Evolutionary conservation across 176 grass and related monocot genomes (phyloP).

Genomic region (Rhynchospora tenuis): DNA sequence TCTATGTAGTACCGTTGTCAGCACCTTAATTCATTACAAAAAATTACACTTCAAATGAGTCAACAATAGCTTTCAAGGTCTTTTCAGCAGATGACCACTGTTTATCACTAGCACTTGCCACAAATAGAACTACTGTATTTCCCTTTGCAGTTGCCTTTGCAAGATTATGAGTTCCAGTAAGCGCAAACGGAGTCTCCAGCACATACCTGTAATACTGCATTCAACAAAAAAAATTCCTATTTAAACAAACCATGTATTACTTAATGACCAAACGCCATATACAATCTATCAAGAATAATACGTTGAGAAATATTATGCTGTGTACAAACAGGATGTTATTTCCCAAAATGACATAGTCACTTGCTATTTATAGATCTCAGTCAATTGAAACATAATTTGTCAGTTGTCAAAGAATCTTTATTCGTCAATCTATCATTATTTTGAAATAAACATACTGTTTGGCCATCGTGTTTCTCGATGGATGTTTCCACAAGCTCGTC

Average conservation of each 20-base stretch:
- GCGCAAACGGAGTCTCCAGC: constrained; percentile 84
- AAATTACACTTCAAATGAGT: constrained; percentile 65
- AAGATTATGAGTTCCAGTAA: constrained; percentile 84
- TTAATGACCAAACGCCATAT: not conserved
- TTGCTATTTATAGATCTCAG: not conserved
- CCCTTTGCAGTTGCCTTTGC: constrained; percentile 97
- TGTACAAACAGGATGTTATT: not conserved
- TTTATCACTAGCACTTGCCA: constrained; percentile 79
- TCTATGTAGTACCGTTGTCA: not conserved
- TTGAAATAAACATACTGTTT: constrained; percentile 46
- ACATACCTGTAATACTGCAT: constrained; percentile 93
- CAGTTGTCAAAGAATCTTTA: too few relatives aligned
- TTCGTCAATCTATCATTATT: not conserved
- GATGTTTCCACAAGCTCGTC: constrained; percentile 72
- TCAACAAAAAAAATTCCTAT: not conserved
- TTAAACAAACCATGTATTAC: not conserved
- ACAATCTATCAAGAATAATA: not conserved
- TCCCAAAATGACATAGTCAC: not conserved
- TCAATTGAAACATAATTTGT: not conserved
- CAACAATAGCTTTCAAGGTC: constrained; percentile 71
- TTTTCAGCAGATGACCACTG: constrained; percentile 72
- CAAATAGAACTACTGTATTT: constrained; percentile 88
- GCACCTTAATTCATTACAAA: not conserved
- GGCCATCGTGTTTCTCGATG: constrained; percentile 50
- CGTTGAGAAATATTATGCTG: not conserved